Conservation (phyloP, 306 rosid genomes). For the Bauhinia variegata region DNA sequence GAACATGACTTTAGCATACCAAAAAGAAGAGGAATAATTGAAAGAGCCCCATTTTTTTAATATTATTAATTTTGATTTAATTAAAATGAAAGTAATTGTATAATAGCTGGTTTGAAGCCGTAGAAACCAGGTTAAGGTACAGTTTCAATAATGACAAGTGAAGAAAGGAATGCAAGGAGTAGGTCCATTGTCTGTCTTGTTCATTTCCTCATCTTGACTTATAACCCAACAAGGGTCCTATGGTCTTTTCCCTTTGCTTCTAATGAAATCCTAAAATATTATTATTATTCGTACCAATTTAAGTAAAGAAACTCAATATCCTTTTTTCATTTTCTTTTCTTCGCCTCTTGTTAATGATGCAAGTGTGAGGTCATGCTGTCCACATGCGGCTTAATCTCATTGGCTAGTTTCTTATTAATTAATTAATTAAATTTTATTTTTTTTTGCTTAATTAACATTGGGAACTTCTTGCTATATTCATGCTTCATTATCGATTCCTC, state of each 20-base stretch:
- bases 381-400: conserved; percentile 12
- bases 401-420: background rate
- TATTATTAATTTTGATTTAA: conserved; percentile 7
- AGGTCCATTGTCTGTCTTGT: conserved; percentile 52
- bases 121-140: too few relatives aligned
- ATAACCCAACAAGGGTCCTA: conserved; percentile 45
- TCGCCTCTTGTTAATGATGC: conserved; percentile 38
- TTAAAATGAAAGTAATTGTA: background rate
- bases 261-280: too few relatives aligned
- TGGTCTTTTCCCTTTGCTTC: conserved; percentile 20
- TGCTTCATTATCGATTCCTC: background rate
- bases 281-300: too few relatives aligned
- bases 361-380: conserved; percentile 63
- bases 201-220: conserved; percentile 51
- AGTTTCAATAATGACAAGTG: too few relatives aligned
- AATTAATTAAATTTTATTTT: too few relatives aligned
- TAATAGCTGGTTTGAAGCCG: conserved; percentile 27
- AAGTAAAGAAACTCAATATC: background rate
- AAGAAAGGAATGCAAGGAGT: conserved; percentile 44
- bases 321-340: conserved; percentile 2
- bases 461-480: background rate
- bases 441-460: too few relatives aligned
- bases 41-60: too few relatives aligned
- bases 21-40: background rate
- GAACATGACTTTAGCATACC: too few relatives aligned